Conservation (phyloP, 2,329 filamentous ascomycete genomes). For the Monosporascus sp. region DNA sequence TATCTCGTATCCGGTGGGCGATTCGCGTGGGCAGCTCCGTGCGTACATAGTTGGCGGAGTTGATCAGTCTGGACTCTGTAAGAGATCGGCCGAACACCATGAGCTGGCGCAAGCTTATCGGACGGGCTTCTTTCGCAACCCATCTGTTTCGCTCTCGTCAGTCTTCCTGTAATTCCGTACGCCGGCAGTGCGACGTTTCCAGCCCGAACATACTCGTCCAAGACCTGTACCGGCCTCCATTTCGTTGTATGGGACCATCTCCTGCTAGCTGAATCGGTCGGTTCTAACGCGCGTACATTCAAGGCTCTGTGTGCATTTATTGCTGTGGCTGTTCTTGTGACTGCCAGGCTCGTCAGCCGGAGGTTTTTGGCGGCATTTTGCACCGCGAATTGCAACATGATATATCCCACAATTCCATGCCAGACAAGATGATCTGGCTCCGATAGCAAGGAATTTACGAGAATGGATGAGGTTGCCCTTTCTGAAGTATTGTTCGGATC, state of each 20-base stretch:
- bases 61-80: conserved; percentile 82
- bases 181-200: too few relatives aligned
- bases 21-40: conserved; percentile 87
- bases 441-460: too few relatives aligned
- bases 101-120: conserved; percentile 93
- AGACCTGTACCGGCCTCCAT: conserved; percentile 58
- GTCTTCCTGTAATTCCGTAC: background rate
- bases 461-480: too few relatives aligned
- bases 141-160: conserved; percentile 53
- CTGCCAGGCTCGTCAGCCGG: conserved; percentile 18
- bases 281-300: too few relatives aligned
- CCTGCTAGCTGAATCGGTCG: background rate
- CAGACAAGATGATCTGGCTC: conserved; percentile 7
- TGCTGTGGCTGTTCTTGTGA: background rate
- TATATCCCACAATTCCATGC: conserved; percentile 27
- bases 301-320: conserved; percentile 19
- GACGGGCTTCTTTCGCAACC: conserved; percentile 85
- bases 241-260: conserved; percentile 31
- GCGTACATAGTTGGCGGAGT: conserved; percentile 95
- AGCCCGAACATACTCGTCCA: conserved; percentile 52
- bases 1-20: conserved; percentile 90
- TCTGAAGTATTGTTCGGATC: too few relatives aligned
- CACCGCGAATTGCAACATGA: conserved; percentile 41
- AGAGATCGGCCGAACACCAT: conserved; percentile 95
- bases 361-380: conserved; percentile 36